Evolutionary conservation across 75 land plant genomes (phyloP).

Genomic region (Pinus tabuliformis): DNA sequence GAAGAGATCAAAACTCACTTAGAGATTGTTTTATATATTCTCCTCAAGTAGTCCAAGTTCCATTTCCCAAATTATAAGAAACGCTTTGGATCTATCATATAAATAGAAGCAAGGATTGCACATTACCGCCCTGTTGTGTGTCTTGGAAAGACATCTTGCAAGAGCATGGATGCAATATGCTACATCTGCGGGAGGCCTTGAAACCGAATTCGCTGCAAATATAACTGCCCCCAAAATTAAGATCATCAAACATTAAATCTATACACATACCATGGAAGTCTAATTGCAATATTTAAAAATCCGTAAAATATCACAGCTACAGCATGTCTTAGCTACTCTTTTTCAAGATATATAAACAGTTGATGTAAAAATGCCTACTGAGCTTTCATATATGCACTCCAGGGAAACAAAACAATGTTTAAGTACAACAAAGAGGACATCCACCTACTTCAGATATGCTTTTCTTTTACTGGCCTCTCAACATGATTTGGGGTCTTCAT

Average conservation of each 20-base stretch:
- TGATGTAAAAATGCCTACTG: too few species aligned
- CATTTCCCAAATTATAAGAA: not conserved
- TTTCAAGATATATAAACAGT: too few species aligned
- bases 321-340: too few species aligned
- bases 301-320: too few species aligned
- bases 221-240: conserved; percentile 58
- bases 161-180: conserved; percentile 97
- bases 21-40: not conserved
- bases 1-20: not conserved
- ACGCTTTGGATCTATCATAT: not conserved
- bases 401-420: too few species aligned
- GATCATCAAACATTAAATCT: conserved; percentile 4
- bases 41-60: not conserved
- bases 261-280: too few species aligned
- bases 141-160: conserved; percentile 83
- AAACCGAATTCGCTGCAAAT: conserved; percentile 79
- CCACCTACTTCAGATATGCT: conserved; percentile 78
- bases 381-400: too few species aligned
- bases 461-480: conserved; percentile 96
- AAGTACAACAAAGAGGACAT: too few species aligned
- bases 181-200: conserved; percentile 94
- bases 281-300: too few species aligned
- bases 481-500: conserved; percentile 97
- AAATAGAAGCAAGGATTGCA: not conserved
- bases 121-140: conserved; percentile 96